Base-by-base conservation (phyloP, 148 eudicot species). In the Cornus suecica region DNA sequence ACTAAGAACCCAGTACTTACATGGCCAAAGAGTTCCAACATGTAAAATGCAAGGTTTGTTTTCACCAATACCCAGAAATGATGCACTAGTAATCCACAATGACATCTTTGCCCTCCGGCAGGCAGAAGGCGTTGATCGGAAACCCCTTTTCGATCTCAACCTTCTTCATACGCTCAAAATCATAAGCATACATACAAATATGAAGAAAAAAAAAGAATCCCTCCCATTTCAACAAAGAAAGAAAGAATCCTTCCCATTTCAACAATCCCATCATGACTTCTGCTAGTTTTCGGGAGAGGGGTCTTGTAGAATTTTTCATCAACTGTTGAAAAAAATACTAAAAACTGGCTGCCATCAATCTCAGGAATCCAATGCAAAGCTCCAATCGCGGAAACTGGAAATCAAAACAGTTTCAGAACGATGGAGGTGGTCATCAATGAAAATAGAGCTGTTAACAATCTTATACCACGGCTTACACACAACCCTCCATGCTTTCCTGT, bases 331-430 rank as follows among this genome's bases (percentile, higher is more conserved):
- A 89, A 48, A 22, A 87, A 87, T 31, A 89, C 78, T 11, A 89
- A 69, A 73, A 75, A 80, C 6, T 85, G 83, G 29, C 61, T 85
- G 28, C 62, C 76, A 24, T 72, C 75, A 27, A 61, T 26, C 32
- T 74, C 42, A 9, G 89, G 85, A 68, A 87, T 69, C 90, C 92
- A 89, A 65, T 87, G 84, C 58, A 89, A 74, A 70, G 88, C 86
- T 25, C 85, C 85, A 20, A 83, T 32, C 10, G 90, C 88, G 10
- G 67, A 81, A 74, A 89, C 81, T 1, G 88, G 87, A 7, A 42
- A 89, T 78, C 42, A 86, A 31, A 65, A 80, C 85, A 14, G 66
- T 58, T n/a, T 83, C 80, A 26, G 92, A 72, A 20, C 74, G 82
- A 72, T 18, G 30, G 22, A 83, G 74, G 76, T 86, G 85, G 54